Base-by-base conservation (phyloP, 2,329 filamentous ascomycete genomes). In the Aspergillus sp. region DNA sequence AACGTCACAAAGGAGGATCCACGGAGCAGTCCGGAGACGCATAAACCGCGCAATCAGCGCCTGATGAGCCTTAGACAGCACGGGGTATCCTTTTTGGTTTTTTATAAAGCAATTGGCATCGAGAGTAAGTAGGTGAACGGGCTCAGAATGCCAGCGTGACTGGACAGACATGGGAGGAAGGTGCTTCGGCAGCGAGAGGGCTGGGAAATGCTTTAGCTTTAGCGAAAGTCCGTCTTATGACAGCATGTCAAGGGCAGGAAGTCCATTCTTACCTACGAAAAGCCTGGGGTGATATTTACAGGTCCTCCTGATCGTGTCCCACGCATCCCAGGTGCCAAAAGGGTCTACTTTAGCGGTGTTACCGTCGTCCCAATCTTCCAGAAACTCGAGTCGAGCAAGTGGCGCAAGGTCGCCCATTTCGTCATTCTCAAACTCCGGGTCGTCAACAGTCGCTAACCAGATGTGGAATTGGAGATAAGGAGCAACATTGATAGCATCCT, bases 291-390 rank as follows among this genome's bases (percentile, higher is more conserved):
- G 87, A 73, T 99, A 97, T 74, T 86, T 88, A 81, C 91, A 96
- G 52, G 90, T 78, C 49, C 86, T 87, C 49, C 94, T 83, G 64
- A 99, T 88, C 19, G 87, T 80, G 69, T 99, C 87, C 94, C 94
- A 99, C 1, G 88, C 87, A 72, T 97, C 92, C 95, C 95, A 99
- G 2, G 86, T 81, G 49, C 86, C 86, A 70, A 90, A 94, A 0
- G 88, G 71, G 63, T 93, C 87, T 54, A 86, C 75, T 19, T 84
- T 79, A 30, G 77, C 74, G 6, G 64, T 62, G 32, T 70, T 59
- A 4, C 59, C 63, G 11, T 71, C 66, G 1, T 70, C 55, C 9
- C 60, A 60, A 14, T 61, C 60, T 36, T 51, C 57, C 14, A 73
- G 53, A 55, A 71, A 77, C 52, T 74, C 70, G 38, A 63, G 63